Percentiles rank a stretch among this genome's conserved stretches.
phyloP scores from a whole-genome alignment of 495 filamentous ascomycete species.

The Pyrenula massariospora region DNA sequence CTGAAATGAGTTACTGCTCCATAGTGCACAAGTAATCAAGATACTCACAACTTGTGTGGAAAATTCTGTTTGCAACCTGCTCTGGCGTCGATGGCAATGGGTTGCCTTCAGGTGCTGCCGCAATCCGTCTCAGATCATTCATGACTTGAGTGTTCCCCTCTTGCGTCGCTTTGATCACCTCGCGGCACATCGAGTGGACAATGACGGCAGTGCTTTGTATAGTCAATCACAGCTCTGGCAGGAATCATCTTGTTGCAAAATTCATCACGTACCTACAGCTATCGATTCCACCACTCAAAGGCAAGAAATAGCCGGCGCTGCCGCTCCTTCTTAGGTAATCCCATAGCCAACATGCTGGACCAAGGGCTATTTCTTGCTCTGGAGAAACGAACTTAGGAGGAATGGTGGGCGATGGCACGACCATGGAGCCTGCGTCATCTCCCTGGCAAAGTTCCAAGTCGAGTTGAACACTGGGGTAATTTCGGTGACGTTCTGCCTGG shows the following conservation, averaged over 20 bases:
- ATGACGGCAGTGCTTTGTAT: conserved; percentile 45
- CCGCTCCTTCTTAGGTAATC: conserved; percentile 64
- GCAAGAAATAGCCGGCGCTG: conserved; percentile 45
- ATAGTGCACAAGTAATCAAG: not conserved
- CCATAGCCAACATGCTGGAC: conserved; percentile 69
- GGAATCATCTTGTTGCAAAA: not conserved
- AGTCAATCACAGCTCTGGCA: not conserved
- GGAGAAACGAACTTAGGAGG: conserved; percentile 44
- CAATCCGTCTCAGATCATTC: conserved; percentile 50
- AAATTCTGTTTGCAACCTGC: conserved; percentile 52
- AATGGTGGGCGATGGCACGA: conserved; percentile 28
- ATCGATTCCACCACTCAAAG: conserved; percentile 69
- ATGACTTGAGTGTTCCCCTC: conserved; percentile 59
- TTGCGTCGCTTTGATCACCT: conserved; percentile 55
- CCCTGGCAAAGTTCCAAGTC: conserved; percentile 23
- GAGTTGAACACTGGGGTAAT: conserved; percentile 30
- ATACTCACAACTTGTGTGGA: conserved; percentile 53
- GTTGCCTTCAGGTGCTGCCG: conserved; percentile 25
- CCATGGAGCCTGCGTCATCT: conserved; percentile 25
- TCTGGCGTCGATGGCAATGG: conserved; percentile 35
- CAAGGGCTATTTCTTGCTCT: conserved; percentile 67
- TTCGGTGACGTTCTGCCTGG: conserved; percentile 36
- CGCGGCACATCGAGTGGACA: conserved; percentile 67
- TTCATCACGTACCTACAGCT: conserved; percentile 33
- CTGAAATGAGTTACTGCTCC: conserved; percentile 2